These are phyloP conservation scores for Metarhizium humberi DNA, from an alignment of 2,329 filamentous ascomycete genomes.

Conservation along the genomic window DNA sequence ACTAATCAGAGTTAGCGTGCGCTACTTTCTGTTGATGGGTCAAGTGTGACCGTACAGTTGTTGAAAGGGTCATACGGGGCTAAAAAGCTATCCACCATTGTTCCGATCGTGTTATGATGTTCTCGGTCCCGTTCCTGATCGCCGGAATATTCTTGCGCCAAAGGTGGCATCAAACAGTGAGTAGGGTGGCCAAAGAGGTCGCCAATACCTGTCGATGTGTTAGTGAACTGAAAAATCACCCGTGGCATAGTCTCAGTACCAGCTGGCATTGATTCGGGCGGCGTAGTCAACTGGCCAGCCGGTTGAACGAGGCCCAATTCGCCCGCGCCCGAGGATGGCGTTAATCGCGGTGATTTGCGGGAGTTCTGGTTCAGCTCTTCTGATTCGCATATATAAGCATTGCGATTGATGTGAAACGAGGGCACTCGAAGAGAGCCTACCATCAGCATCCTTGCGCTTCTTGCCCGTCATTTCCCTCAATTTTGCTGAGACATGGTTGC, in stretches of 20 bases:
- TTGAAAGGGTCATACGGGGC: background rate
- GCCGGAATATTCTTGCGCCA: background rate
- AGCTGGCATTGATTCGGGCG: background rate
- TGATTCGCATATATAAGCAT: background rate
- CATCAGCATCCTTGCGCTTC: background rate
- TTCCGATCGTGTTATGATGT: background rate
- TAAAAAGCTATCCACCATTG: background rate
- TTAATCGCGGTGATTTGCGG: background rate
- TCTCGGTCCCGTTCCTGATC: background rate
- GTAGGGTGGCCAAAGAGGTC: background rate
- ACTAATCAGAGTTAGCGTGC: background rate
- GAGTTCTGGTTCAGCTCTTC: background rate
- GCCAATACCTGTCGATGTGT: background rate
- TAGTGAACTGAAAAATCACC: too few relatives aligned
- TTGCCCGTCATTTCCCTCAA: slow-evolving; percentile 1
- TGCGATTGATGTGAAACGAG: too few relatives aligned
- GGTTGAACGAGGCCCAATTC: background rate
- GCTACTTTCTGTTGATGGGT: background rate
- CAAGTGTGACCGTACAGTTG: background rate
- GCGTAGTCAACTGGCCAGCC: background rate
- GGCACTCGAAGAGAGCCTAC: background rate
- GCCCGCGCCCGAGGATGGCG: background rate
- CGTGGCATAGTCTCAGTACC: background rate
- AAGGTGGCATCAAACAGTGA: background rate
- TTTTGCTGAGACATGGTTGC: background rate